Base-by-base conservation (phyloP, 2,329 filamentous ascomycete species). In the Cladosporium sphaerospermum region DNA sequence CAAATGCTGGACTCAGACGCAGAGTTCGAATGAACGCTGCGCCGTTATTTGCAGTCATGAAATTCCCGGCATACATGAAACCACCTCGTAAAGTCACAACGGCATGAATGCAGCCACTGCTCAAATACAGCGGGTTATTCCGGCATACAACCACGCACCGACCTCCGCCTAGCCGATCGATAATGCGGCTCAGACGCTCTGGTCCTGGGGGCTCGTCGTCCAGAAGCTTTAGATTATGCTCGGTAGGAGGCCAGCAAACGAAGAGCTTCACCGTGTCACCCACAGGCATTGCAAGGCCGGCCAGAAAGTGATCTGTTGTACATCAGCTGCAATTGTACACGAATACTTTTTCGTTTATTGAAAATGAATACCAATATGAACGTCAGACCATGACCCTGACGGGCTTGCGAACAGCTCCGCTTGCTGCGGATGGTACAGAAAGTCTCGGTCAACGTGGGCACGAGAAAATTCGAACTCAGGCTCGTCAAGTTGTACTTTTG, bases 151-250 rank as follows among this genome's bases (percentile, higher is more conserved):
- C 43, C 43, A 34, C 43, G 43, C 43, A 45, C 14, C 28, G 28
- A 34, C 43, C 43, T 45, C 31, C 43, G 4, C 14, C 31, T 18
- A 45, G 43, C 19, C 34, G 28, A 36, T 45, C 43, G 43, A 45
- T 36, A 7, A 45, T 45, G 43, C 31, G 43, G 28, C 43, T 45
- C 28, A 45, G 31, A 45, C 43, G 43, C 32, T 45, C 43, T 34
- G 43, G 43, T 45, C 43, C 43, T 36, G 43, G 43, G 43, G 31
- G 43, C 43, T 45, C 43, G 28, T 45, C 43, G 31, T 34, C 43
- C 14, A 45, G 43, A 34, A 45, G 43, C 43, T 45, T 45, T 45
- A 45, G n/a, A 45, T 45, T 45, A 45, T 45, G 43, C 43, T 45
- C 43, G 43, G 43, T 45, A 36, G 43, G 43, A 36, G 28, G 43